A percentile compares a stretch with the other conserved stretches of the same genome.
Conservation (phyloP, 331 rosid genomes). For the Malus hybrid region DNA sequence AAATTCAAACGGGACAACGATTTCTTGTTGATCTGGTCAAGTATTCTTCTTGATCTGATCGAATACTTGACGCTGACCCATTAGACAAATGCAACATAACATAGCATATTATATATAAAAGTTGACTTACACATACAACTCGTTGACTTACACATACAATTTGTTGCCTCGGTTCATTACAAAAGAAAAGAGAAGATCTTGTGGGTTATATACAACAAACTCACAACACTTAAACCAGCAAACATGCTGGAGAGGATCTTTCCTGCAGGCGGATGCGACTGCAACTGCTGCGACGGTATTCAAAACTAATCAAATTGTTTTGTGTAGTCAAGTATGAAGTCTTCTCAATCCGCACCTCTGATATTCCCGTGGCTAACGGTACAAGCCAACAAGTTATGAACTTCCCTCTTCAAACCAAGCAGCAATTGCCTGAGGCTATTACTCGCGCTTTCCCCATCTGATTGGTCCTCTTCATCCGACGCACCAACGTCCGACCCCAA, state of each 20-base stretch:
- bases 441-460: background rate
- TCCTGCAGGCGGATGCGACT: no score
- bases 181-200: background rate
- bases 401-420: conserved; percentile 18
- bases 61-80: background rate
- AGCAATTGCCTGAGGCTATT: conserved; percentile 17
- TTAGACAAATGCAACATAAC: background rate
- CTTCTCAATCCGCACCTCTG: background rate
- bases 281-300: no score
- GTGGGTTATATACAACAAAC: background rate
- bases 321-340: background rate
- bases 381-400: conserved; percentile 7
- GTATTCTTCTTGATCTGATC: background rate
- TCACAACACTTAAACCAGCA: background rate
- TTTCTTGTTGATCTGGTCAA: conserved; percentile 1
- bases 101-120: background rate
- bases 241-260: no score
- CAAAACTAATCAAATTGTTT: no score
- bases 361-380: conserved; percentile 1
- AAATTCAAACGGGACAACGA: background rate
- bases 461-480: background rate
- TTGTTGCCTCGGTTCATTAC: background rate
- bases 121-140: background rate
- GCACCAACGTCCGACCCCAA: background rate
- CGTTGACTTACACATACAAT: background rate